These are phyloP conservation scores for Pelargonium fulgidum DNA, from an alignment of 441 rosid genomes.

Conservation along the genomic window DNA sequence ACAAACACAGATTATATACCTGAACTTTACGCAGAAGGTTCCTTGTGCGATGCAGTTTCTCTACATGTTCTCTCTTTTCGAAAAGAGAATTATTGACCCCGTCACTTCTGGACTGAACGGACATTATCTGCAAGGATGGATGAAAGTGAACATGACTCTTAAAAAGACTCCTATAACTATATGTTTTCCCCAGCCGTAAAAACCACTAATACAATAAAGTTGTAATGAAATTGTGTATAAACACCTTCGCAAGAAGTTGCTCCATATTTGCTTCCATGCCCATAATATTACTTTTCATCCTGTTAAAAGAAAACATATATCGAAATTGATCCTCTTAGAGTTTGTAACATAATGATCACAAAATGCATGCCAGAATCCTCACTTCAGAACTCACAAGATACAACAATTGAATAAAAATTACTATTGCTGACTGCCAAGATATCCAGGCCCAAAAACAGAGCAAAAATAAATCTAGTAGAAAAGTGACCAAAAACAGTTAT, in stretches of 20 bases:
- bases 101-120: conserved; percentile 95
- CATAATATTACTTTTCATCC: conserved; percentile 94
- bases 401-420: neutral
- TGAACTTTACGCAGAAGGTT: conserved; percentile 97
- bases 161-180: neutral
- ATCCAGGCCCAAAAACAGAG: neutral
- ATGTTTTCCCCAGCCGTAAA: neutral
- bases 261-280: conserved; percentile 98
- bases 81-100: conserved; percentile 89
- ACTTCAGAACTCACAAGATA: neutral
- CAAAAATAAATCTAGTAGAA: neutral
- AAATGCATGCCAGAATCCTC: neutral
- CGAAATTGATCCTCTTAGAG: neutral
- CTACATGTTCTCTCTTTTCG: conserved; percentile 92
- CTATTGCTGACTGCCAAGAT: neutral
- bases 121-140: conserved; percentile 58
- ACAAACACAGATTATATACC: conserved; percentile 34
- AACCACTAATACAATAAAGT: conserved; percentile 3
- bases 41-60: conserved; percentile 89
- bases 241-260: conserved; percentile 84
- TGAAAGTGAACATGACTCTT: conserved; percentile 13
- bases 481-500: neutral
- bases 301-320: conserved; percentile 30
- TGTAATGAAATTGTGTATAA: conserved; percentile 12
- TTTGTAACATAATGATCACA: neutral